Evolutionary conservation across 345 rosid species (phyloP).

Genomic region (Tarenaya hassleriana): DNA sequence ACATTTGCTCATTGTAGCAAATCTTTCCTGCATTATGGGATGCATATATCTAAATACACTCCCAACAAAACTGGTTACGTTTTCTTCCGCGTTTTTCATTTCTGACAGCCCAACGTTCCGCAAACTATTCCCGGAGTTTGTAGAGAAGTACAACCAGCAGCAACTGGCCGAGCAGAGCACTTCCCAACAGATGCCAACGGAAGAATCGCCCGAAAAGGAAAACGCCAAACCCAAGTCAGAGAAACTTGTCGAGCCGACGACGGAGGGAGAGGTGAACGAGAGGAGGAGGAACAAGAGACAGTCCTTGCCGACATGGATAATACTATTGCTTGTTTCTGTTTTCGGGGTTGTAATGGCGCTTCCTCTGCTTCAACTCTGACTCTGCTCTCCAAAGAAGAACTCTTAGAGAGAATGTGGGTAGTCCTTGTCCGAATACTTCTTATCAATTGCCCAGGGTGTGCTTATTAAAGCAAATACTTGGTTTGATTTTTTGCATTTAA

Average conservation of each 20-base stretch:
- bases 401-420: too few relatives aligned
- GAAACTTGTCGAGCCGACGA: slow-evolving; percentile 32
- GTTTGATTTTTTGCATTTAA: too few relatives aligned
- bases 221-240: slow-evolving; percentile 25
- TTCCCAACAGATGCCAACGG: slow-evolving; percentile 34
- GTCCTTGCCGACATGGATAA: slow-evolving; percentile 61
- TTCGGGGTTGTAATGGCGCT: slow-evolving; percentile 74
- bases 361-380: slow-evolving; percentile 71
- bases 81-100: slow-evolving; percentile 3
- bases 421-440: too few relatives aligned
- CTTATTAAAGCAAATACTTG: too few relatives aligned
- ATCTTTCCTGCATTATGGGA: too few relatives aligned
- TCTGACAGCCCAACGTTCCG: slow-evolving; percentile 68
- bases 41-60: too few relatives aligned
- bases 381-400: background rate
- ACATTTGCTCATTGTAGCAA: too few relatives aligned
- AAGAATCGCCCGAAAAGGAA: slow-evolving; percentile 41
- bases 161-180: slow-evolving; percentile 46
- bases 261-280: slow-evolving; percentile 24
- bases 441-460: too few relatives aligned
- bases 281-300: slow-evolving; percentile 33
- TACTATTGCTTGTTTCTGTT: slow-evolving; percentile 55
- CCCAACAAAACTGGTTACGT: background rate
- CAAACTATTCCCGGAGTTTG: slow-evolving; percentile 89
- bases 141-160: slow-evolving; percentile 66